Percentiles rank a stretch among this genome's conserved stretches.
phyloP scores from a whole-genome alignment of 176 grass and related monocot species.

The Cenchrus purpureus region DNA sequence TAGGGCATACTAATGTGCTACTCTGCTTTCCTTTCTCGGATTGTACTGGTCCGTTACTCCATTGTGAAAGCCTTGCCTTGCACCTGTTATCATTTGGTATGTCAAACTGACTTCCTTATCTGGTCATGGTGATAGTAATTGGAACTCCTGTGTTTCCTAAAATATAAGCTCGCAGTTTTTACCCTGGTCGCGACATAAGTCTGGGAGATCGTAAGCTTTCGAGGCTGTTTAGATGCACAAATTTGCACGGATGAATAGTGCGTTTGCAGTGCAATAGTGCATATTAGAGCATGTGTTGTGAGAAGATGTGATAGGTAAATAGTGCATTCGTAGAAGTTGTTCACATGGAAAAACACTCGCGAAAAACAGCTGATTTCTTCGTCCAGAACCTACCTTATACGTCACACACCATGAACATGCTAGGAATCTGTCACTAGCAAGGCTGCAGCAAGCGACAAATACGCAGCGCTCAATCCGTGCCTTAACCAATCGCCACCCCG shows the following conservation, averaged over 20 bases:
- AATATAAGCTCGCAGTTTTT: too few species aligned
- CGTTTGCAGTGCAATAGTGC: too few species aligned
- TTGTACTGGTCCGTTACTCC: not conserved
- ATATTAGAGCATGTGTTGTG: too few species aligned
- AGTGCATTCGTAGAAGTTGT: too few species aligned
- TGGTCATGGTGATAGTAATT: too few species aligned
- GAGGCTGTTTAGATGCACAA: too few species aligned
- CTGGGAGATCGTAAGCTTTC: not conserved
- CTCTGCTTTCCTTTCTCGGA: not conserved
- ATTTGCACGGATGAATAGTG: too few species aligned
- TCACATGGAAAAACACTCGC: too few species aligned
- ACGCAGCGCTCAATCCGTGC: not conserved
- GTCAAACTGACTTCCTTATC: too few species aligned
- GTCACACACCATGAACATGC: not conserved
- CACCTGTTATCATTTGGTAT: too few species aligned
- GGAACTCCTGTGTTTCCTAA: too few species aligned
- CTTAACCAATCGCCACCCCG: constrained; percentile 39
- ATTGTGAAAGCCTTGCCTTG: not conserved
- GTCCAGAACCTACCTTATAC: not conserved
- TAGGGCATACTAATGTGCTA: not conserved
- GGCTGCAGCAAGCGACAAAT: not conserved
- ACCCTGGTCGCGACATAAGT: not conserved
- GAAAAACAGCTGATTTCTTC: not conserved
- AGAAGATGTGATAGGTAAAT: too few species aligned
- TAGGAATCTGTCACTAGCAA: not conserved